phyloP scores from a whole-genome alignment of 306 rosid species.

The Leucaena leucocephala region DNA sequence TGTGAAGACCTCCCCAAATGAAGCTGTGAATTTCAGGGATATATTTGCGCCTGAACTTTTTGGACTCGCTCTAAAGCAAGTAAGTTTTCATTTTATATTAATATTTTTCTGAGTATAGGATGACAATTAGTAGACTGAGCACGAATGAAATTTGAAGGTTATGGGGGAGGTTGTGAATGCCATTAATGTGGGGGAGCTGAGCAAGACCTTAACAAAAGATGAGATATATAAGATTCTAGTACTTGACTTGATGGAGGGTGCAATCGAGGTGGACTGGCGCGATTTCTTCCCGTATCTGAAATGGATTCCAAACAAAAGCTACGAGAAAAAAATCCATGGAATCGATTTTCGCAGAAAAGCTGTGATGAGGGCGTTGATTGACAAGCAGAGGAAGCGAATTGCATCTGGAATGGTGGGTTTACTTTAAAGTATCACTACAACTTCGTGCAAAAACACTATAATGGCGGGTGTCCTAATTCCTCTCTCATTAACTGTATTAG shows the following conservation, averaged over 20 bases:
- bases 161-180: constrained; percentile 62
- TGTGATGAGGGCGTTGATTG: constrained; percentile 71
- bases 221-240: constrained; percentile 69
- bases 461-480: constrained; percentile 27
- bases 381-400: constrained; percentile 65
- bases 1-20: constrained; percentile 48
- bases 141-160: constrained; percentile 49
- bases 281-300: constrained; percentile 91
- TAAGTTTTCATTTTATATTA: constrained; percentile 37
- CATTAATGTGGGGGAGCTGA: constrained; percentile 69
- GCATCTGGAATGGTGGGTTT: constrained; percentile 70
- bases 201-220: constrained; percentile 48
- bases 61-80: constrained; percentile 72
- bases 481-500: constrained; percentile 46
- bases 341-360: constrained; percentile 44
- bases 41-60: constrained; percentile 73
- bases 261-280: constrained; percentile 96
- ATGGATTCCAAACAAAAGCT: constrained; percentile 80
- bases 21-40: constrained; percentile 62
- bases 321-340: constrained; percentile 56
- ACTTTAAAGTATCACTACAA: not conserved
- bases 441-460: not conserved
- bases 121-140: no score
- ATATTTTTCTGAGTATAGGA: not conserved
- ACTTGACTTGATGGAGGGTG: constrained; percentile 81